Percentiles rank a stretch among this genome's conserved stretches.
These are phyloP conservation scores for Candida chilensis DNA, from an alignment of 805 yeast genomes.

Conservation along the genomic window DNA sequence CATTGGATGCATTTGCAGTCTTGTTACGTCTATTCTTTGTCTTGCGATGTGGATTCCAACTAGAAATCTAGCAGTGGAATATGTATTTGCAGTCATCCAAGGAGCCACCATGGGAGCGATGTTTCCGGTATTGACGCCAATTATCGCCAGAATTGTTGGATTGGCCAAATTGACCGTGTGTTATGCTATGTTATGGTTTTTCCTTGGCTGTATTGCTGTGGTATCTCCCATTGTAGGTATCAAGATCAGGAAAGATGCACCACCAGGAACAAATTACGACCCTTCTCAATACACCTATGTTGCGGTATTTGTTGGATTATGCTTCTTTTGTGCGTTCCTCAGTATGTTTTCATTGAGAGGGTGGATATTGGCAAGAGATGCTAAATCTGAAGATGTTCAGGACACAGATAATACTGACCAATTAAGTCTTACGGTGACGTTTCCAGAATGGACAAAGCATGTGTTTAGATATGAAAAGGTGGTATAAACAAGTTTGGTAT, in stretches of 20 bases:
- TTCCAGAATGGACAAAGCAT: no score
- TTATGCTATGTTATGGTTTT: conserved; percentile 19
- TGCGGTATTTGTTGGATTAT: conserved; percentile 50
- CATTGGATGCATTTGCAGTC: conserved; percentile 13
- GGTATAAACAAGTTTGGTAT: no score
- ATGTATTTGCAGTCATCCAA: conserved; percentile 18
- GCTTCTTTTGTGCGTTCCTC: conserved; percentile 36
- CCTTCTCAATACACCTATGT: conserved; percentile 43
- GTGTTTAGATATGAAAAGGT: no score
- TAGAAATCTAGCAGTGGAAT: conserved; percentile 19
- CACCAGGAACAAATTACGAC: conserved; percentile 17
- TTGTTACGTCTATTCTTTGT: conserved; percentile 15
- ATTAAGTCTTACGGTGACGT: no score
- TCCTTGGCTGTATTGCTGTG: conserved; percentile 18
- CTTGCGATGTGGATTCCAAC: conserved; percentile 26
- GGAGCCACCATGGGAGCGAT: conserved; percentile 27
- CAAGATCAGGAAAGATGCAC: no score
- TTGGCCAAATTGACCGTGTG: conserved; percentile 18
- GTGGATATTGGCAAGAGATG: conserved; percentile 45
- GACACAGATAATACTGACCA: no score
- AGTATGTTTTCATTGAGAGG: conserved; percentile 39
- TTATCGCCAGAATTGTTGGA: conserved; percentile 19
- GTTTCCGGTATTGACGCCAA: conserved; percentile 21
- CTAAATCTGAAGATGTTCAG: no score
- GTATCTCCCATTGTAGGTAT: conserved; percentile 26